Percentiles rank a stretch among this genome's conserved stretches.
These are phyloP conservation scores for Marvania coccoides DNA, from an alignment of 139 green algal species.

Conservation along the genomic window DNA sequence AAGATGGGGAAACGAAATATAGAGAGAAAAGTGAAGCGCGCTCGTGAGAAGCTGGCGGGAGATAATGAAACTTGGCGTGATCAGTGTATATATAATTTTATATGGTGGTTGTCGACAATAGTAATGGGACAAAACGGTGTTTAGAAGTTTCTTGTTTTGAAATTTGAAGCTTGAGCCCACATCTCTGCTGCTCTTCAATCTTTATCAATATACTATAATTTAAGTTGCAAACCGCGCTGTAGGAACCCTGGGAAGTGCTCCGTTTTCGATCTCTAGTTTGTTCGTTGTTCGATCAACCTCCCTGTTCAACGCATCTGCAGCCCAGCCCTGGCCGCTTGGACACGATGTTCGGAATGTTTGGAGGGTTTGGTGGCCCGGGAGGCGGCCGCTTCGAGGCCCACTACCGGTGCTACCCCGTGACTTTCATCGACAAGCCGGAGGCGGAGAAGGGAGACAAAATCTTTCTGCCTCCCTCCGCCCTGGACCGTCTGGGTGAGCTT, in stretches of 20 bases:
- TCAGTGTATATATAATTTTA: too few relatives aligned
- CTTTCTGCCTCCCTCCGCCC: constrained; percentile 90
- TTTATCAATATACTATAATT: too few relatives aligned
- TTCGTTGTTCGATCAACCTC: neutral
- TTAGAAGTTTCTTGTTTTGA: too few relatives aligned
- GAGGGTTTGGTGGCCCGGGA: constrained; percentile 15
- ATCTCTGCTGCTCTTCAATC: too few relatives aligned
- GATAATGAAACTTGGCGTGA: too few relatives aligned
- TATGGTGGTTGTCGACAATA: too few relatives aligned
- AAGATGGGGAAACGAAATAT: too few relatives aligned
- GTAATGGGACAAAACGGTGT: too few relatives aligned
- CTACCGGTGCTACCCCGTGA: constrained; percentile 88
- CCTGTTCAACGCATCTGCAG: neutral
- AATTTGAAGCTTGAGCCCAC: too few relatives aligned
- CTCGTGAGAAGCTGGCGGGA: too few relatives aligned
- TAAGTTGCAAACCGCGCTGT: too few relatives aligned
- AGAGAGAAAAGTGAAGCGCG: too few relatives aligned
- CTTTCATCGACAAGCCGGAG: constrained; percentile 88
- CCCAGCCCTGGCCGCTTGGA: neutral
- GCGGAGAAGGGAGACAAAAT: constrained; percentile 92
- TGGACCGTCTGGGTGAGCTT: constrained; percentile 78
- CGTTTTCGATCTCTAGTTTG: neutral
- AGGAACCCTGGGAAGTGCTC: neutral
- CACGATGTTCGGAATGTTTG: constrained; percentile 26
- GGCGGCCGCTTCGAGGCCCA: constrained; percentile 55